phyloP scores from a whole-genome alignment of 495 filamentous ascomycete species.

The Penicillium lividum region DNA sequence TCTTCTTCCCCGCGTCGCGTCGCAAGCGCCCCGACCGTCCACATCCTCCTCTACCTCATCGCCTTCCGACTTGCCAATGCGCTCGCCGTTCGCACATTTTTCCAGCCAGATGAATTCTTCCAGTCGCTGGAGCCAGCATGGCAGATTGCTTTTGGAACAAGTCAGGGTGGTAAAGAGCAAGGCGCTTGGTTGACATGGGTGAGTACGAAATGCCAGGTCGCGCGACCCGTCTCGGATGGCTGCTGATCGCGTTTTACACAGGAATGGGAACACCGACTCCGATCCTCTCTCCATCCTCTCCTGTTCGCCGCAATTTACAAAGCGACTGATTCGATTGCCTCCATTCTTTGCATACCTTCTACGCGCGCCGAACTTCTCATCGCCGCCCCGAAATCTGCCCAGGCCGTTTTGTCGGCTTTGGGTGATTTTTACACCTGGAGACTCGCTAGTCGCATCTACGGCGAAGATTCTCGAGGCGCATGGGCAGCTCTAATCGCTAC shows the following conservation, averaged over 20 bases:
- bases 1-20: conserved; percentile 15
- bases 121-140: conserved; percentile 96
- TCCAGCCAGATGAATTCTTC: conserved; percentile 98
- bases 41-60: conserved; percentile 64
- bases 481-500: conserved; percentile 69
- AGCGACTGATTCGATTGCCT: conserved; percentile 52
- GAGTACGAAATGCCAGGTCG: conserved; percentile 24
- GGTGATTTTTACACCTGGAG: conserved; percentile 91
- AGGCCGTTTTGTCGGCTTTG: conserved; percentile 74
- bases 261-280: conserved; percentile 92
- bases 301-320: conserved; percentile 81
- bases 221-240: not conserved
- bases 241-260: conserved; percentile 33
- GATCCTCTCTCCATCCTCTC: conserved; percentile 86
- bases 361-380: conserved; percentile 64
- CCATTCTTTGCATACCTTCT: conserved; percentile 44
- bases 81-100: conserved; percentile 83
- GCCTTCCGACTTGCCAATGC: conserved; percentile 82
- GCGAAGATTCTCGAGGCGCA: conserved; percentile 59
- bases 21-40: conserved; percentile 14
- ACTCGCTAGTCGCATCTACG: conserved; percentile 72
- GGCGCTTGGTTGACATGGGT: conserved; percentile 98
- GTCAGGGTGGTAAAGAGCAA: conserved; percentile 40
- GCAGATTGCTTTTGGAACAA: conserved; percentile 77
- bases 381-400: conserved; percentile 69